Evolutionary conservation across 2,329 filamentous ascomycete genomes (phyloP).

Genomic region (Fusarium sp.): DNA sequence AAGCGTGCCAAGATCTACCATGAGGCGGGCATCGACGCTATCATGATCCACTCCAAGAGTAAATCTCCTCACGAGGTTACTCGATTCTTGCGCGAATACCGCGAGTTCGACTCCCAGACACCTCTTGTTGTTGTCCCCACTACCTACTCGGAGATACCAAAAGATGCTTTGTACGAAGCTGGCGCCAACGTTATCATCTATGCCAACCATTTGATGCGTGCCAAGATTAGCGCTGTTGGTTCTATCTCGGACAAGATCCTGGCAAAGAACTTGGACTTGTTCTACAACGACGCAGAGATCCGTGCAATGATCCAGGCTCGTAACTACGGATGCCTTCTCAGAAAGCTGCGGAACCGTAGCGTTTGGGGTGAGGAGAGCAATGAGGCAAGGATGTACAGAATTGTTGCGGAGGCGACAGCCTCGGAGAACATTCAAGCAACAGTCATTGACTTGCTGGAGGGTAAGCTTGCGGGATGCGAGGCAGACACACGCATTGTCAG

Average conservation of each 20-base stretch:
- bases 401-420: not conserved
- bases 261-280: not conserved
- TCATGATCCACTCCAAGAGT: constrained; percentile 27
- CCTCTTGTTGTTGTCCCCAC: constrained; percentile 12
- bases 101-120: not conserved
- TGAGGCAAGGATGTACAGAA: constrained; percentile 3
- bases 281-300: constrained; percentile 1
- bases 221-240: constrained; percentile 20
- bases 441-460: not conserved
- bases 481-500: constrained; percentile 10
- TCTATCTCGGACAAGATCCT: constrained; percentile 14
- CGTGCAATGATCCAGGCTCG: constrained; percentile 2
- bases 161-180: constrained; percentile 6
- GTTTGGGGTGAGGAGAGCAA: constrained; percentile 6
- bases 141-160: constrained; percentile 5
- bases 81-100: constrained; percentile 16
- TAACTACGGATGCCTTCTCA: constrained; percentile 4
- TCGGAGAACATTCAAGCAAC: constrained; percentile 9
- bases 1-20: constrained; percentile 16
- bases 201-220: constrained; percentile 17
- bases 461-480: constrained; percentile 1
- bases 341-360: not conserved
- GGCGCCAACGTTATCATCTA: constrained; percentile 22
- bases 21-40: constrained; percentile 17
- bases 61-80: constrained; percentile 12